Conservation (phyloP, 176 grass and related monocot genomes). For the Aegilops speltoides region DNA sequence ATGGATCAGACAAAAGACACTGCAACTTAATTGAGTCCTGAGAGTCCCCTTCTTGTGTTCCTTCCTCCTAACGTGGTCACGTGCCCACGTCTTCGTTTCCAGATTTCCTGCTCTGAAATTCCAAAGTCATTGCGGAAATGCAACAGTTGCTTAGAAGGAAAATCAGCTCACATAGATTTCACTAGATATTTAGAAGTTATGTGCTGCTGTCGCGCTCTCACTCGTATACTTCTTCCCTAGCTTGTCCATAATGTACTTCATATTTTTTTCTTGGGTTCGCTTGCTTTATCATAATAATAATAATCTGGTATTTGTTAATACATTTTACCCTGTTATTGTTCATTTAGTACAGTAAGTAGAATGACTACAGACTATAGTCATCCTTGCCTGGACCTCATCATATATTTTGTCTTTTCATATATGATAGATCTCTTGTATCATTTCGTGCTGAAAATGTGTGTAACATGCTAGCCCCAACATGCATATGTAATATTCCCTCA, state of each 20-base stretch:
- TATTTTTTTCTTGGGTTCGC: neutral
- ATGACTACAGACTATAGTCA: neutral
- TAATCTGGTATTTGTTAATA: neutral
- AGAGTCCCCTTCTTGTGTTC: neutral
- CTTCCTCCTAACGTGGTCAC: neutral
- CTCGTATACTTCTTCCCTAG: constrained; percentile 7
- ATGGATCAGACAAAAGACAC: neutral
- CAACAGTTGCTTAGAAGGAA: neutral
- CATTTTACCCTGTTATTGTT: neutral
- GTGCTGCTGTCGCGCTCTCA: neutral
- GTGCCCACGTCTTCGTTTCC: neutral
- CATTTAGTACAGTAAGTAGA: neutral
- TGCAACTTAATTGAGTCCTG: neutral
- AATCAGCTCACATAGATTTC: neutral
- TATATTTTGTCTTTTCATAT: neutral
- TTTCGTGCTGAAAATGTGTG: neutral
- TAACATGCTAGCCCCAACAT: neutral
- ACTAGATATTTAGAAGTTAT: neutral
- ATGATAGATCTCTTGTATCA: neutral
- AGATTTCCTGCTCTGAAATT: neutral
- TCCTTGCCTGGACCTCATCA: neutral
- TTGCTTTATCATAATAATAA: too few relatives aligned
- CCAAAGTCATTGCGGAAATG: neutral
- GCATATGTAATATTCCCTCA: neutral
- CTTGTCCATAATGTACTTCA: neutral